A percentile compares a stretch with the other conserved stretches of the same genome.
These are phyloP conservation scores for Dioszegia hungarica DNA, from an alignment of 768 basidiomycete species.

Conservation along the genomic window DNA sequence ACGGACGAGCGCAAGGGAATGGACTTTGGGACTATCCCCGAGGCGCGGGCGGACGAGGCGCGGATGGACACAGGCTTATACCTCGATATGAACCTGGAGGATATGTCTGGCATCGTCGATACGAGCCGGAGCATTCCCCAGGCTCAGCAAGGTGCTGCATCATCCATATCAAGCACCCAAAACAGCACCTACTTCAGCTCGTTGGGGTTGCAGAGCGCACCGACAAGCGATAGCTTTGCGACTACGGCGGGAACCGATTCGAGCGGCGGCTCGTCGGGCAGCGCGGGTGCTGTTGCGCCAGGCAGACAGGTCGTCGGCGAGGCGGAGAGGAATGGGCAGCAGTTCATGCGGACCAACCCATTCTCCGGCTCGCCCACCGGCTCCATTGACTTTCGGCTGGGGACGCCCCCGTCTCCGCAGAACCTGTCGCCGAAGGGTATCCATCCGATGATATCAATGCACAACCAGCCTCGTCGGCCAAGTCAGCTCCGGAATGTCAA, in stretches of 20 bases:
- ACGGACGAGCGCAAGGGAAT: background rate
- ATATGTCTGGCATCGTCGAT: slow-evolving; percentile 80
- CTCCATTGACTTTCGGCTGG: slow-evolving; percentile 23
- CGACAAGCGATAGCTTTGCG: slow-evolving; percentile 25
- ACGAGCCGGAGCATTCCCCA: slow-evolving; percentile 23
- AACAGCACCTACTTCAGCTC: slow-evolving; percentile 6
- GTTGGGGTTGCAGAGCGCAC: slow-evolving; percentile 24
- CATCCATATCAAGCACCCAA: background rate
- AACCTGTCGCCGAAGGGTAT: slow-evolving; percentile 26
- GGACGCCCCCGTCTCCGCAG: slow-evolving; percentile 35
- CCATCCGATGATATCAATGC: slow-evolving; percentile 7
- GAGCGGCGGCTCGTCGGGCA: slow-evolving; percentile 9
- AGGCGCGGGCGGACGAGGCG: too few species aligned
- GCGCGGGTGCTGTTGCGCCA: background rate
- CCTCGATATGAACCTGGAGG: slow-evolving; percentile 65
- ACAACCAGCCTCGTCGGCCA: slow-evolving; percentile 44
- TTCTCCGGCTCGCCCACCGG: slow-evolving; percentile 23
- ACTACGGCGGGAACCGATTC: slow-evolving; percentile 21
- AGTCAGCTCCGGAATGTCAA: slow-evolving; percentile 47
- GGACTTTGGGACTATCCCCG: too few species aligned
- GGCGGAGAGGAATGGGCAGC: slow-evolving; percentile 16
- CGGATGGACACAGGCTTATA: slow-evolving; percentile 45
- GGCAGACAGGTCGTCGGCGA: slow-evolving; percentile 19
- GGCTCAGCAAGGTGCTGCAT: slow-evolving; percentile 5
- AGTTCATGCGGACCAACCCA: slow-evolving; percentile 13